Evolutionary conservation across 2,329 filamentous ascomycete species (phyloP), one percentile per base, ranked within the genome.

Genomic region (Pseudogymnoascus sp.): DNA sequence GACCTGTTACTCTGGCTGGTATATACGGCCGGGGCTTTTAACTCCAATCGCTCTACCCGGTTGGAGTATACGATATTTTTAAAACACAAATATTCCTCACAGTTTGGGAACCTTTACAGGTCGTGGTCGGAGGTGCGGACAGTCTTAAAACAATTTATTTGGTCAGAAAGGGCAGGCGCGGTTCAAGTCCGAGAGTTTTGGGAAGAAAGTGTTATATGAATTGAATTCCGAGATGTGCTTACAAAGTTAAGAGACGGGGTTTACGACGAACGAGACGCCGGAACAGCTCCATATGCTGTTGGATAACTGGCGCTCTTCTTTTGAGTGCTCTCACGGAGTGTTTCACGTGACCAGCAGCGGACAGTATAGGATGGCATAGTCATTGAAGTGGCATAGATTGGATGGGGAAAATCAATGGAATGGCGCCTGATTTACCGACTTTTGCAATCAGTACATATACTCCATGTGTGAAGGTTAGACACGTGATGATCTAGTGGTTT

Each of bases 141-240:
- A 13, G 68, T 73, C 21, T 60, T 77, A 40, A 69, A 68, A 57
- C 67, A 67, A 29, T 77, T 76, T 54, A 72, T 74, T 36, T 78
- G 75, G 75, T 77, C 75, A 8, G 71, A 75, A 1, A 69, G 66
- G 3, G 74, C 73, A 31, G 77, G 76, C 58, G 10, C 60, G 44
- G 37, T 62, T 3, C 68, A 70, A 1, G 69, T 72, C 0, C 70
- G 69, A 47, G 63, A 41, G 2, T 71, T 77, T 50, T 76, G 71
- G 72, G 66, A 71, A 58, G 71, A 73, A 63, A 63, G 15, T 47
- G 50, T 58, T 6, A 29, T 35, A 26, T 17, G 13, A 21, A 58
- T 21, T 21, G 2, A 21, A 4, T 21, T 21, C 21, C 21, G 21
- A 21, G 21, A 21, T 21, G 21, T 21, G 21, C 4, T 21, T 21